Conservation (phyloP, 2,329 filamentous ascomycete species). For the Fusarium fujikuroi region DNA sequence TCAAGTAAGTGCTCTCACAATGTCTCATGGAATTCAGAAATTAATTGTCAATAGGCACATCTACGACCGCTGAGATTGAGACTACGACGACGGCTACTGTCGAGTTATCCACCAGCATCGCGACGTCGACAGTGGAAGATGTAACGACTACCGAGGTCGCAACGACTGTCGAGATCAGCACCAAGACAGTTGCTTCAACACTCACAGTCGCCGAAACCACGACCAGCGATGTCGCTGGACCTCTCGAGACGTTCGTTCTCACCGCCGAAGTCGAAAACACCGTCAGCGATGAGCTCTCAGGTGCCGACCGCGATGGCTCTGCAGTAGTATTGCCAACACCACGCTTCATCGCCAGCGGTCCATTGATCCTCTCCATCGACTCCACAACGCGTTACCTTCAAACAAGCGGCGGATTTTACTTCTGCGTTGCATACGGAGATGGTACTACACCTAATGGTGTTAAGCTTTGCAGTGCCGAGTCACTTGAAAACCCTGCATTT, state of each 20-base stretch:
- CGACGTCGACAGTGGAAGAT: neutral
- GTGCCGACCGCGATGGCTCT: fast-evolving
- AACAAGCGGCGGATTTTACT: neutral
- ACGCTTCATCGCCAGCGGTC: neutral
- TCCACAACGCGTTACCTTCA: neutral
- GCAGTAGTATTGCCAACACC: neutral
- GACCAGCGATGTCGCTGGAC: neutral
- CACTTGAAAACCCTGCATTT: neutral
- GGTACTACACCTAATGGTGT: neutral
- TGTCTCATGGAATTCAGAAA: fast-evolving
- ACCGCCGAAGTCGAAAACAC: neutral
- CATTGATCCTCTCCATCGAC: neutral
- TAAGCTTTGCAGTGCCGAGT: neutral
- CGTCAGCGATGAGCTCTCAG: neutral
- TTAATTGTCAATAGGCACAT: neutral
- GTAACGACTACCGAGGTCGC: fast-evolving
- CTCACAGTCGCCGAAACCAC: neutral
- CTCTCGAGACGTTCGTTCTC: neutral
- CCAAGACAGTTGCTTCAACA: neutral
- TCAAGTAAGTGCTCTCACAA: neutral
- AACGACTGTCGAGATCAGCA: neutral
- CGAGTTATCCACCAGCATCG: neutral
- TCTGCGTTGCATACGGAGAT: neutral
- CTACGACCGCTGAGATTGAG: neutral
- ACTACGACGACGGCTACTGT: neutral